Base-by-base conservation (phyloP, 2,329 filamentous ascomycete genomes). In the Clonostachys sp. region DNA sequence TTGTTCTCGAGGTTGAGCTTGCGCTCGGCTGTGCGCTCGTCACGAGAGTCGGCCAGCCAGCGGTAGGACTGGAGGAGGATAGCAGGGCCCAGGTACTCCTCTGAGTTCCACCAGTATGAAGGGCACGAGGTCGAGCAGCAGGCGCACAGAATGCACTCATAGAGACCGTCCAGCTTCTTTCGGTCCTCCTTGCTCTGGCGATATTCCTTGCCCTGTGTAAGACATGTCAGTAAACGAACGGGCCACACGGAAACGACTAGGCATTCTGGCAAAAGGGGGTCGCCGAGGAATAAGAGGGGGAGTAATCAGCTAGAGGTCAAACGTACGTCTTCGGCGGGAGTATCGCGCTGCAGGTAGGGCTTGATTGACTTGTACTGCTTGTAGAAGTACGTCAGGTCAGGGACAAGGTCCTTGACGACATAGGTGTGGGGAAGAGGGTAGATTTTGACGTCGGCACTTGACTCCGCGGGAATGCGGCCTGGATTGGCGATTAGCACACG, bases 331-430 rank as follows among this genome's bases (percentile, higher is more conserved):
- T 84, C 82, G 41, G 89, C 75, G 47, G 89, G 86, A 30, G 89
- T 94, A 54, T 91, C 86, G 63, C 91, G 84, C 77, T 97, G 94
- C 46, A 99, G 84, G 70, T 96, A 99, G 41, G 94, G 94, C 84
- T 97, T 95, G 75, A 99, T 96, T 14, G 91, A 96, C 75, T 96
- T 96, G 83, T 99, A 99, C 80, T 99, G 94, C 82, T 97, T 97
- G 84, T 99, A 99, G 77, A 99, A 97, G 64, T 94, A 88, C 53
- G 94, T 99, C 75, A 99, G 77, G 67, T 99, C 94, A 50, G 94
- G 92, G 34, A 99, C 94, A 53, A 99, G 84, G 68, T 99, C 94
- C 83, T 97, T 99, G 74, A 99, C 91, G 59, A 99, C 89, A 73
- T 96, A 99, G 71, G 91, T 96, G 76, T 99, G 94, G 61, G 94